phyloP scores from a whole-genome alignment of 2,329 filamentous ascomycete genomes.

The Immersiporthe knoxdaviesiana region DNA sequence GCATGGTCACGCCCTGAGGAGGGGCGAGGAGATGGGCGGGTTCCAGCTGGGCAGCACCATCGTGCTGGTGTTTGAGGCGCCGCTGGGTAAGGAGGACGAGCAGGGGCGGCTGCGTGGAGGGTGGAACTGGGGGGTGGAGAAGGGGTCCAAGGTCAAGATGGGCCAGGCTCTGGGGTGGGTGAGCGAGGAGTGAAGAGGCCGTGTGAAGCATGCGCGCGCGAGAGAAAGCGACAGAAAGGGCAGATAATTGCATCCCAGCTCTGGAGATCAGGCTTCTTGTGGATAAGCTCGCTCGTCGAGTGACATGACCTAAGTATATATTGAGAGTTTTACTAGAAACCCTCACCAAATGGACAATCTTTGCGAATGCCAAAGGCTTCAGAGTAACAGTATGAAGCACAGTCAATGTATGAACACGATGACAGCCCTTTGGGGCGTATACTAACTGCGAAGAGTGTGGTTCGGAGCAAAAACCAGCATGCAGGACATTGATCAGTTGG shows the following conservation, averaged over 20 bases:
- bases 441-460: background rate
- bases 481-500: too few species aligned
- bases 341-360: background rate
- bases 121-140: conserved; percentile 85
- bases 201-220: background rate
- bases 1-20: conserved; percentile 78
- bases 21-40: conserved; percentile 96
- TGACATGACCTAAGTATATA: background rate
- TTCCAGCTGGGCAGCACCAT: conserved; percentile 96
- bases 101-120: conserved; percentile 61
- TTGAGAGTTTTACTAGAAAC: background rate
- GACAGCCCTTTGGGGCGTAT: background rate
- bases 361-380: too few species aligned
- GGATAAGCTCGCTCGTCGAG: background rate
- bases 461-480: background rate
- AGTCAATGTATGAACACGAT: background rate
- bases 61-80: conserved; percentile 95
- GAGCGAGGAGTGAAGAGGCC: conserved; percentile 43
- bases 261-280: background rate
- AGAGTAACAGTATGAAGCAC: background rate
- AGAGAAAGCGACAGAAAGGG: background rate
- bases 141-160: conserved; percentile 86
- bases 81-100: conserved; percentile 63
- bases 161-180: conserved; percentile 84
- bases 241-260: background rate